A percentile compares a stretch with the other conserved stretches of the same genome.
These are phyloP conservation scores for Penicillium expansum DNA, from an alignment of 2,329 filamentous ascomycete species.

Conservation along the genomic window DNA sequence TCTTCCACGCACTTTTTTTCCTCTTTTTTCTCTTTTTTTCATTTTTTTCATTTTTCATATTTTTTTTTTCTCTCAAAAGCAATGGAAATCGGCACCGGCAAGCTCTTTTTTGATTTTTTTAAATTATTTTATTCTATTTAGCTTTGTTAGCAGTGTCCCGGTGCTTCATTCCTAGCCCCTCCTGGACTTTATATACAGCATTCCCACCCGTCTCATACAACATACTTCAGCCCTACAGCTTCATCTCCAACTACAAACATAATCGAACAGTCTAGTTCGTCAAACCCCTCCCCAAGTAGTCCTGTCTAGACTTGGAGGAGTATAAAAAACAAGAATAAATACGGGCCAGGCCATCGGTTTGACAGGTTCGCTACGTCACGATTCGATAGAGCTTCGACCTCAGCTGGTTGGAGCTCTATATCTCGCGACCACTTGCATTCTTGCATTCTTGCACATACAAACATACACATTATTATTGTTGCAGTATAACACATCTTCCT, in stretches of 20 bases:
- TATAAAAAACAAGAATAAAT: neutral
- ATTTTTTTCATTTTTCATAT: neutral
- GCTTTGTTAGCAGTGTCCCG: neutral
- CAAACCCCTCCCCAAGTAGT: neutral
- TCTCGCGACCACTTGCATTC: neutral
- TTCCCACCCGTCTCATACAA: constrained; percentile 3
- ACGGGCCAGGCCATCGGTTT: constrained; percentile 3
- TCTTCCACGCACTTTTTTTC: constrained; percentile 3
- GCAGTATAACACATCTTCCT: neutral
- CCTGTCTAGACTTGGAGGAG: neutral
- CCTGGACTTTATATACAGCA: constrained; percentile 17
- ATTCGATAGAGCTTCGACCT: constrained; percentile 22
- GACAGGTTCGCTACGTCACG: constrained; percentile 24
- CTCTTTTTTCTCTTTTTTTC: neutral
- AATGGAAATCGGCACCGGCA: constrained; percentile 19
- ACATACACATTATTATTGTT: neutral
- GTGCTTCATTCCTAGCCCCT: neutral
- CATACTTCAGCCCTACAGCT: constrained; percentile 26
- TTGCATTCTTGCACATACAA: constrained; percentile 9
- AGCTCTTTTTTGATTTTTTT: constrained; percentile 8
- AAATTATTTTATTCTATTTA: neutral
- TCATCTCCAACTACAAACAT: neutral
- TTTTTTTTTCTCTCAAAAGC: constrained; percentile 7
- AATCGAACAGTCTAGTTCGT: neutral
- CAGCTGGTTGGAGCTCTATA: constrained; percentile 16